These are phyloP conservation scores for Cyberlindnera maritima DNA, from an alignment of 805 yeast species.

Conservation along the genomic window DNA sequence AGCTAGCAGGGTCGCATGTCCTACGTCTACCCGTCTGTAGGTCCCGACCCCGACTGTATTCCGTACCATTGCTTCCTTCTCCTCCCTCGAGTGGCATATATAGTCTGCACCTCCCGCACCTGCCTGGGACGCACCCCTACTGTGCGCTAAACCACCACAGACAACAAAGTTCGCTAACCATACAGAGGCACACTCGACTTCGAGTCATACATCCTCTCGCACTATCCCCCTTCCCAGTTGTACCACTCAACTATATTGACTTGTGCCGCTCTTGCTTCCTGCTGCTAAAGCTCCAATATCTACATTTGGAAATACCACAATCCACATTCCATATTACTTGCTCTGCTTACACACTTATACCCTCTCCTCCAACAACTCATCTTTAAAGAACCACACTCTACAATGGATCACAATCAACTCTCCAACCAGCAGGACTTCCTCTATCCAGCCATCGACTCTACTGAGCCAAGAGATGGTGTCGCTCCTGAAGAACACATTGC, in stretches of 20 bases:
- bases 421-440: slow-evolving; percentile 10
- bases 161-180: too few species aligned
- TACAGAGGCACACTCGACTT: too few species aligned
- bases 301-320: not conserved
- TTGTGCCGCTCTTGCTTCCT: not conserved
- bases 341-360: not conserved
- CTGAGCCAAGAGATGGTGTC: slow-evolving; percentile 4
- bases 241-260: not conserved
- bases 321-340: not conserved
- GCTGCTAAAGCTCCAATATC: not conserved
- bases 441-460: slow-evolving; percentile 2
- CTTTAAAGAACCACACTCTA: not conserved
- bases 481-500: slow-evolving; percentile 9
- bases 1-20: slow-evolving; percentile 4
- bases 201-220: too few species aligned
- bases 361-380: not conserved
- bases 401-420: slow-evolving; percentile 3
- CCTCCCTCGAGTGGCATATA: slow-evolving; percentile 2
- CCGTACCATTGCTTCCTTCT: not conserved
- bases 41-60: not conserved
- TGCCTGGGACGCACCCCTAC: too few species aligned
- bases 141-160: too few species aligned
- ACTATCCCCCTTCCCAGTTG: too few species aligned
- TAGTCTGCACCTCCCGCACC: slow-evolving; percentile 2
- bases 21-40: not conserved